Evolutionary conservation across 345 rosid genomes (phyloP).

Genomic region (Anastatica hierochuntica): DNA sequence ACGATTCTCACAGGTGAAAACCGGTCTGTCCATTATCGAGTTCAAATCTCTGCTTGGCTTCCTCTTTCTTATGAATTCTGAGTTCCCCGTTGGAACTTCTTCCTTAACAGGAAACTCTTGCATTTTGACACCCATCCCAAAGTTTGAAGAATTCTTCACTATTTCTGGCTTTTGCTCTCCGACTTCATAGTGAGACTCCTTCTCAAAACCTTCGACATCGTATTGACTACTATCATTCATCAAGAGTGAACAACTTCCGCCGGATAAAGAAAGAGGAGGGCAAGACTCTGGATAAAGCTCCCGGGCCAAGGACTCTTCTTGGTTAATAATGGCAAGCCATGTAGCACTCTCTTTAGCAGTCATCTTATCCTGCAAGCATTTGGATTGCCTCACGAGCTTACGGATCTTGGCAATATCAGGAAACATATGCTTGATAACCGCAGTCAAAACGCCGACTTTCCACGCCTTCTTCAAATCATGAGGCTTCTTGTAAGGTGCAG

Average conservation of each 20-base stretch:
- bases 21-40: conserved; percentile 51
- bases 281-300: conserved; percentile 42
- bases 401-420: conserved; percentile 90
- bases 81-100: conserved; percentile 35
- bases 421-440: conserved; percentile 97
- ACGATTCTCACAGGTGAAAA: conserved; percentile 58
- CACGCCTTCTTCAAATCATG: conserved; percentile 97
- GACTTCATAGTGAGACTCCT: conserved; percentile 45
- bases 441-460: conserved; percentile 96
- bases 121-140: conserved; percentile 35
- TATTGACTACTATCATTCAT: conserved; percentile 65
- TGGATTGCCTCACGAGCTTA: conserved; percentile 83
- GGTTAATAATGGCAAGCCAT: conserved; percentile 83
- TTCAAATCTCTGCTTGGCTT: conserved; percentile 49
- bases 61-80: conserved; percentile 62
- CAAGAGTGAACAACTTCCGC: conserved; percentile 40
- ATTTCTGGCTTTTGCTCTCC: conserved; percentile 53
- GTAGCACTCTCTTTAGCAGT: conserved; percentile 99
- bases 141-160: conserved; percentile 27
- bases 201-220: conserved; percentile 67
- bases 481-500: conserved; percentile 90
- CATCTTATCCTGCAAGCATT: conserved; percentile 99
- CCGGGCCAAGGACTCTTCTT: conserved; percentile 62
- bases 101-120: conserved; percentile 52
- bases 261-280: conserved; percentile 39